Evolutionary conservation across 345 rosid species (phyloP).

Genomic region (Cardiospermum halicacabum): DNA sequence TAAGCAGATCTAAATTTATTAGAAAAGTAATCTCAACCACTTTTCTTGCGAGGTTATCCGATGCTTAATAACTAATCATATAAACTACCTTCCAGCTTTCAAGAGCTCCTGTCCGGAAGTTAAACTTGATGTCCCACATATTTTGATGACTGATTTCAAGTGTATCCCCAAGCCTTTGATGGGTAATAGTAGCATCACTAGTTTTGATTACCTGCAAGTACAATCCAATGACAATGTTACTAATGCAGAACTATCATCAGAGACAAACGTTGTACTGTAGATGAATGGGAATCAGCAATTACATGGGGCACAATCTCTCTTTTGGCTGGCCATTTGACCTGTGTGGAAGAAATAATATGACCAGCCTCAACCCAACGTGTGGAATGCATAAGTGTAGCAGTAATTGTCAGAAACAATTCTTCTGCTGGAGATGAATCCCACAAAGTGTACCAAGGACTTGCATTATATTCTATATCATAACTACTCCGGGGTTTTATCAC

Average conservation of each 20-base stretch:
- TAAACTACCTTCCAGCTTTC: slow-evolving; percentile 80
- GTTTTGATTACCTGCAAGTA: slow-evolving; percentile 64
- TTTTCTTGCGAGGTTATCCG: slow-evolving; percentile 6
- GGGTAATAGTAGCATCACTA: slow-evolving; percentile 32
- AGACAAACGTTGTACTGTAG: background rate
- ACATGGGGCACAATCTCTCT: slow-evolving; percentile 61
- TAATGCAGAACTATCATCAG: slow-evolving; percentile 2
- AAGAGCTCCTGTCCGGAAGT: slow-evolving; percentile 51
- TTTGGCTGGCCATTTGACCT: slow-evolving; percentile 66
- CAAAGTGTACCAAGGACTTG: slow-evolving; percentile 78
- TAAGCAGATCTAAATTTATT: background rate
- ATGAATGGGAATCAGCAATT: slow-evolving; percentile 17
- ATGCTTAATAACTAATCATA: slow-evolving; percentile 14
- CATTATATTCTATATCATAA: slow-evolving; percentile 57
- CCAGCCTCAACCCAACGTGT: slow-evolving; percentile 78
- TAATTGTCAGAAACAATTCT: slow-evolving; percentile 65
- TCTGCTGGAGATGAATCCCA: slow-evolving; percentile 61
- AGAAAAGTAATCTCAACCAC: background rate
- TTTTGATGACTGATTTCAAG: slow-evolving; percentile 51
- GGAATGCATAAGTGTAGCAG: slow-evolving; percentile 49
- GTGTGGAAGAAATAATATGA: slow-evolving; percentile 73
- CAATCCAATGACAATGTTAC: slow-evolving; percentile 12
- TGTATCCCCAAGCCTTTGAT: slow-evolving; percentile 49
- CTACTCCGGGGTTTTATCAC: slow-evolving; percentile 62
- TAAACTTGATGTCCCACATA: slow-evolving; percentile 66